Percentiles rank a stretch among this genome's conserved stretches.
Evolutionary conservation across 2,329 filamentous ascomycete species (phyloP).

Genomic region (Trichoderma sp.): DNA sequence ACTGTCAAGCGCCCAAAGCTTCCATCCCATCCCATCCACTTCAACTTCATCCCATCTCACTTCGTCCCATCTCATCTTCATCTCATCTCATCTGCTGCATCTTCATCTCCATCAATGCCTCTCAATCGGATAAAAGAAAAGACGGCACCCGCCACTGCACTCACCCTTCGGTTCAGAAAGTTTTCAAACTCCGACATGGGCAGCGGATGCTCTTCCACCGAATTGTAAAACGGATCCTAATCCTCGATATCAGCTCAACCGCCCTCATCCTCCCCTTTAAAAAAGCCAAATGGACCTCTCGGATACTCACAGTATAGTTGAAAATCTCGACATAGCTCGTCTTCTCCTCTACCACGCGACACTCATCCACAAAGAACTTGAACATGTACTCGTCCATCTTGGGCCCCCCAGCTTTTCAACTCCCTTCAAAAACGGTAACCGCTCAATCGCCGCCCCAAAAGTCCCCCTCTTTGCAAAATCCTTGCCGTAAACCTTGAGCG

Average conservation of each 20-base stretch:
- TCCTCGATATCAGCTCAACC: not conserved
- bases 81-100: not conserved
- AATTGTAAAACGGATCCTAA: slow-evolving; percentile 53
- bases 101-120: not conserved
- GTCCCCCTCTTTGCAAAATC: not conserved
- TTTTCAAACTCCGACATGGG: slow-evolving; percentile 59
- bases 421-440: not conserved
- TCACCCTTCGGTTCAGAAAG: slow-evolving; percentile 53
- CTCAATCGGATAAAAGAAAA: not conserved
- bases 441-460: not conserved
- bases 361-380: slow-evolving; percentile 48
- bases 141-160: slow-evolving; percentile 26
- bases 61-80: not conserved
- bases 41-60: not conserved
- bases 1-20: not conserved
- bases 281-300: not conserved
- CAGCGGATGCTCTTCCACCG: slow-evolving; percentile 53
- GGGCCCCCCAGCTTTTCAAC: not conserved
- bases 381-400: slow-evolving; percentile 64
- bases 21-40: not conserved
- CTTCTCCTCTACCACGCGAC: slow-evolving; percentile 50
- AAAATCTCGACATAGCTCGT: slow-evolving; percentile 60
- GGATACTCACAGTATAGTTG: slow-evolving; percentile 55
- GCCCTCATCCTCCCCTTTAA: not conserved
- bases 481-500: not conserved